Base-by-base conservation (phyloP, 2,329 filamentous ascomycete species). In the Cryoendolithus antarcticus region DNA sequence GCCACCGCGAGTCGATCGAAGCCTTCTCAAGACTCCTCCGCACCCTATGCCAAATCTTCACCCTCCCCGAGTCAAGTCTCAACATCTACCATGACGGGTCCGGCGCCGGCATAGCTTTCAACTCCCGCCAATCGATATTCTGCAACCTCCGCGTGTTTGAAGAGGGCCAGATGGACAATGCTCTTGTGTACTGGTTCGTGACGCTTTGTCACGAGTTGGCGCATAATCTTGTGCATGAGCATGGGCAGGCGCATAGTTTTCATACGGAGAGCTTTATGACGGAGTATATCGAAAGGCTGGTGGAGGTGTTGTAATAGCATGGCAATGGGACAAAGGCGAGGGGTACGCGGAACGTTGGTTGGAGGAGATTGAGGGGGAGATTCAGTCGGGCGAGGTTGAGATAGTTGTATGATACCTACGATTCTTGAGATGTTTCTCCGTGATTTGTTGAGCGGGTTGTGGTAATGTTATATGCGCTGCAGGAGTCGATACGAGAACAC, bases 201-300 rank as follows among this genome's bases (percentile, higher is more conserved):
- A 86, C 91, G n/a, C 60, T 95, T 44, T 93, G 86, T 45, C 91
- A 98, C 58, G 93, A 98, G 64, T 64, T 98, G 59, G 88, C 91
- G 42, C 91, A 98, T 63, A 98, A 98, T 58, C 64, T 98, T 39
- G 85, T 94, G 6, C 63, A 65, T 30, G 72, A 77, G 46, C 89
- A 96, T 60, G 81, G 80, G 53, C 69, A 82, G 10, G 74, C 82
- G 39, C 86, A 93, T 61, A 83, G 79, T 52, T 93, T 80, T 56
- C 93, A 91, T 56, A 89, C 80, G 64, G 82, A 89, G 62, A 80
- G 79, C 10, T 83, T 89, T 51, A 76, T 86, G 38, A 75, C 82
- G 44, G 74, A 83, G 53, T 89, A 86, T 60, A 86, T 88, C 57
- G 63, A 70, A 12, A 77, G 74, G 55, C 78, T 88, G 68, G 71